A percentile compares a stretch with the other conserved stretches of the same genome.
phyloP scores from a whole-genome alignment of 164 flowering plant species.

The Liriodendron chinense region DNA sequence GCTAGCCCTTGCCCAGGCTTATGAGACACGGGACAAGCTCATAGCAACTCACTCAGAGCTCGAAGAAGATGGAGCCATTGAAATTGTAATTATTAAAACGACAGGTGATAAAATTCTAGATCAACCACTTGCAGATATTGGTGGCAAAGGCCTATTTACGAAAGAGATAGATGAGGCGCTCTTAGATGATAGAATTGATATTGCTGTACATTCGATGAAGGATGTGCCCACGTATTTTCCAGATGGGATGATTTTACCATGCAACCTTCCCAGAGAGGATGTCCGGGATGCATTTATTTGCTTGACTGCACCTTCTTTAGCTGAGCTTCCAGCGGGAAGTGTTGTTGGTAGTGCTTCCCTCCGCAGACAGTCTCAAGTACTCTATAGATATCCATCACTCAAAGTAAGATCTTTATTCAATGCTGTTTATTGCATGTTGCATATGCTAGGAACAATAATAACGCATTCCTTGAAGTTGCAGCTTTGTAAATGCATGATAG shows the following conservation, averaged over 20 bases:
- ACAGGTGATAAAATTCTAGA: constrained; percentile 88
- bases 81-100: constrained; percentile 85
- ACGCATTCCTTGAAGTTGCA: not conserved
- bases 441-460: not conserved
- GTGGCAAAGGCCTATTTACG: constrained; percentile 94
- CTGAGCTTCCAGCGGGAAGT: constrained; percentile 87
- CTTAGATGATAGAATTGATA: constrained; percentile 74
- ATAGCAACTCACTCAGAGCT: constrained; percentile 71
- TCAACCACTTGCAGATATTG: constrained; percentile 96
- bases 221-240: constrained; percentile 98
- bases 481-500: not conserved
- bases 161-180: constrained; percentile 98
- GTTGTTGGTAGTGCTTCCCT: constrained; percentile 92
- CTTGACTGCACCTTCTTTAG: constrained; percentile 59
- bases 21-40: constrained; percentile 83
- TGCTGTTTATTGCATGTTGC: not conserved
- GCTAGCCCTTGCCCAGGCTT: constrained; percentile 94
- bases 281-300: constrained; percentile 96
- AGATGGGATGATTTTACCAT: constrained; percentile 76
- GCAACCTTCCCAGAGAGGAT: constrained; percentile 94
- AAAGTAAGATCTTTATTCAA: constrained; percentile 37
- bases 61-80: constrained; percentile 88
- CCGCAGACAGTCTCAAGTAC: constrained; percentile 90
- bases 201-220: constrained; percentile 98
- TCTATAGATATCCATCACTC: constrained; percentile 81